phyloP scores from a whole-genome alignment of 2,329 filamentous ascomycete genomes.

The Purpureocillium lavendulum region DNA sequence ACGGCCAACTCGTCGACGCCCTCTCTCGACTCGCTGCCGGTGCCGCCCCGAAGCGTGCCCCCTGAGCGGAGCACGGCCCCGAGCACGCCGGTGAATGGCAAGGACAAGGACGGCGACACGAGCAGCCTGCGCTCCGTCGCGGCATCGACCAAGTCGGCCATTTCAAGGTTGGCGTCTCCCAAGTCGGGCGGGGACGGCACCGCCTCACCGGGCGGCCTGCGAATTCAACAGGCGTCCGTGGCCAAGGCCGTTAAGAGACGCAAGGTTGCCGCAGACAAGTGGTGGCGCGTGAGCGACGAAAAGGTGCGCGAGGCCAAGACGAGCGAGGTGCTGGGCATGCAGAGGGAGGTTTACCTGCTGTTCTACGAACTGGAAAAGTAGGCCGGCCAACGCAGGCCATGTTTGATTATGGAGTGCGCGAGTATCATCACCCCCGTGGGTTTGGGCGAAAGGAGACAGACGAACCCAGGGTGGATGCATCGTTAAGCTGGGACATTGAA shows the following conservation, averaged over 20 bases:
- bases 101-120: slow-evolving; percentile 37
- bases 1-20: slow-evolving; percentile 26
- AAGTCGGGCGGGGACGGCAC: slow-evolving; percentile 15
- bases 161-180: slow-evolving; percentile 39
- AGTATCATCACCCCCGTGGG: no score
- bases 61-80: slow-evolving; percentile 15
- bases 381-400: slow-evolving; percentile 12
- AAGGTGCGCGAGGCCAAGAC: slow-evolving; percentile 94
- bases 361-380: slow-evolving; percentile 80
- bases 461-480: no score
- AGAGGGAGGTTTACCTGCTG: slow-evolving; percentile 88
- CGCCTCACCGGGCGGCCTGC: slow-evolving; percentile 10
- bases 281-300: slow-evolving; percentile 98
- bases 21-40: slow-evolving; percentile 24
- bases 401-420: background rate
- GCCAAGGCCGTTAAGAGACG: slow-evolving; percentile 42
- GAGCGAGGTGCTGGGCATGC: slow-evolving; percentile 82
- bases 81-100: slow-evolving; percentile 18
- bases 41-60: slow-evolving; percentile 23
- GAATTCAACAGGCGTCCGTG: slow-evolving; percentile 7
- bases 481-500: no score
- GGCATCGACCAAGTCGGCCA: slow-evolving; percentile 45
- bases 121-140: slow-evolving; percentile 48
- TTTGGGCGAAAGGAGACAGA: no score
- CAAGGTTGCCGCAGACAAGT: slow-evolving; percentile 55